Evolutionary conservation across 345 rosid species (phyloP), one percentile per base, ranked within the genome.

Genomic region (Sonneratia caseolaris): DNA sequence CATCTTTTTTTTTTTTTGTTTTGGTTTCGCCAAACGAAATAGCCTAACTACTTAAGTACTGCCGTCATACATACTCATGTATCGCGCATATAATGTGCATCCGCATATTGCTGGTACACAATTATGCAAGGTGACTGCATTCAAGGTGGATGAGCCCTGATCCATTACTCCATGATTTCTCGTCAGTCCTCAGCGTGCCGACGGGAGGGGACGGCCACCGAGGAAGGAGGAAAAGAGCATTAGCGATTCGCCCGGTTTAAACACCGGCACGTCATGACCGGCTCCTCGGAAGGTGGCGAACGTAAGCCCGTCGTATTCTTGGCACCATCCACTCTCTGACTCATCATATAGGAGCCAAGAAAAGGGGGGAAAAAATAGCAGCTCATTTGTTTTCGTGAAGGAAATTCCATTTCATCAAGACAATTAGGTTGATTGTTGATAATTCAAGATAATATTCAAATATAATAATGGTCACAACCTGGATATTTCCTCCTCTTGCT

Each of bases 241-340:
- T 0, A 91, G 92, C 0, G 98, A 89, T 14, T 83, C 82, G 15
- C 90, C 79, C 1, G 96, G 98, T 71, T 91, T 89, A 84, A 91
- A 90, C 70, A 80, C 51, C 10, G 98, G 98, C 49, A 94, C 98
- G 0, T 96, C 97, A 75, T 94, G 98, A 15, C 98, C 98, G n/a
- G 98, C 98, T 73, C 97, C 98, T 84, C 97, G 86, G 70, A 94
- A 86, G 18, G 98, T 94, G 37, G 95, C 92, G 76, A 90, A 94
- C 13, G 91, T 87, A 2, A 94, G 85, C 19, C 98, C 98, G 59
- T 82, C 78, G 73, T 93, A 93, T 81, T 94, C 97, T 74, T 94
- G 97, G 76, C 81, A 75, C 98, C 98, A 93, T 1, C 97, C 98
- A 55, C 96, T 84, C 21, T 97, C 94, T 91, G 82, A 65, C 38